Conservation (phyloP, 345 rosid genomes). For the Clarkia xantiana region DNA sequence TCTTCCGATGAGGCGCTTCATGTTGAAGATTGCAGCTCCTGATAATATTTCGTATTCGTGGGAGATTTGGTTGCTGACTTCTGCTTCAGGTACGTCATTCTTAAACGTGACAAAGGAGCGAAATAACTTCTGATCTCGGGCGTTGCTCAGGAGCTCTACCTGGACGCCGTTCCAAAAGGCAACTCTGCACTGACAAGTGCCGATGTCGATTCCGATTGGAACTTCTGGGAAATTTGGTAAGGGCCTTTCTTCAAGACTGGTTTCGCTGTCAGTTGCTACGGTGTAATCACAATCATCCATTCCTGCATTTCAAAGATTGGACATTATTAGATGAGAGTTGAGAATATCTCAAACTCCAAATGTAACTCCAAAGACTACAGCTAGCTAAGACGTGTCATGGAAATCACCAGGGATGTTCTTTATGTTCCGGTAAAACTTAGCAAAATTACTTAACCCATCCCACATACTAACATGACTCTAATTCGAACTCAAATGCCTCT, state of each 20-base stretch:
- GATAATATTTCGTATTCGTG: conserved; percentile 73
- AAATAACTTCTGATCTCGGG: conserved; percentile 59
- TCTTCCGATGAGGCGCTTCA: conserved; percentile 85
- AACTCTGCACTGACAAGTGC: conserved; percentile 76
- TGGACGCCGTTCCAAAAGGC: conserved; percentile 80
- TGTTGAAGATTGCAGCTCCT: conserved; percentile 76
- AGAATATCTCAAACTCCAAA: no score
- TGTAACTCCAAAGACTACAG: no score
- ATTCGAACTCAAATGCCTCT: no score
- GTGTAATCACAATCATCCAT: conserved; percentile 74
- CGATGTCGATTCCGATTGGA: conserved; percentile 83
- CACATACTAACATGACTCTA: no score
- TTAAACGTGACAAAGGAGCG: conserved; percentile 71
- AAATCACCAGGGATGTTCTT: no score
- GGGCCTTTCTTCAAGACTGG: conserved; percentile 60
- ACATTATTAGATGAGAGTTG: no score
- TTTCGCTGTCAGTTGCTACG: conserved; percentile 76
- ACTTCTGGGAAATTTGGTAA: conserved; percentile 47
- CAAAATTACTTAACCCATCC: no score
- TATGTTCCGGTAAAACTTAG: no score
- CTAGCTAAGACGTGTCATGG: no score
- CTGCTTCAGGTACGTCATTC: conserved; percentile 61
- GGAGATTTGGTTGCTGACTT: conserved; percentile 57
- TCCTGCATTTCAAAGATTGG: conserved; percentile 17
- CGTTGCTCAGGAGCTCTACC: conserved; percentile 66